These are phyloP conservation scores for Teunomyces atbi DNA, from an alignment of 805 yeast species.

Conservation along the genomic window DNA sequence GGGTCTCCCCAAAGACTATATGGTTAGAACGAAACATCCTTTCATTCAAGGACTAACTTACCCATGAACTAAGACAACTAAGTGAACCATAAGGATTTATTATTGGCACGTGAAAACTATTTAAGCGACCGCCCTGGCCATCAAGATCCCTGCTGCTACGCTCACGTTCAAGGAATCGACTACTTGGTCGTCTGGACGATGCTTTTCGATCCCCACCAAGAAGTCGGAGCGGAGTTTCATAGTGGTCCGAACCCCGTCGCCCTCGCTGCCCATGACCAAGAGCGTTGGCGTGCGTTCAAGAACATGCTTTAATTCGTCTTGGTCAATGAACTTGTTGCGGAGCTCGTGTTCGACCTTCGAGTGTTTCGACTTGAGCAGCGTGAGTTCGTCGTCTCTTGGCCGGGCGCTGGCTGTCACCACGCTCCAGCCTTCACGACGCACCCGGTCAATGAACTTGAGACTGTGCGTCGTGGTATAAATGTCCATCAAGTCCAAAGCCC, in stretches of 20 bases:
- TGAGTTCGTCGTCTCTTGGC: slow-evolving; percentile 20
- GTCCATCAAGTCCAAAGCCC: slow-evolving; percentile 74
- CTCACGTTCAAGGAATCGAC: slow-evolving; percentile 87
- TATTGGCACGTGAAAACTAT: neutral
- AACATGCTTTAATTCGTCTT: slow-evolving; percentile 44
- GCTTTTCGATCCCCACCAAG: slow-evolving; percentile 41
- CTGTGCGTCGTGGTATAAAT: slow-evolving; percentile 61
- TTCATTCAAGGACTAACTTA: slow-evolving; percentile 19
- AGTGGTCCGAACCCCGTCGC: slow-evolving; percentile 72
- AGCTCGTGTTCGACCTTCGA: slow-evolving; percentile 26
- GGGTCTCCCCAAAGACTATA: slow-evolving; percentile 68
- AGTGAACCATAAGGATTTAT: slow-evolving; percentile 39
- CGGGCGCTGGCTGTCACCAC: slow-evolving; percentile 60
- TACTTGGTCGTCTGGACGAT: slow-evolving; percentile 23
- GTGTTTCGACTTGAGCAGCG: slow-evolving; percentile 22
- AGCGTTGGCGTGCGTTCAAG: slow-evolving; percentile 56
- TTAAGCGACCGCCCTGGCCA: slow-evolving; percentile 20
- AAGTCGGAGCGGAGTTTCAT: slow-evolving; percentile 57
- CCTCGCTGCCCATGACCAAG: slow-evolving; percentile 83
- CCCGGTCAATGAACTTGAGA: slow-evolving; percentile 55
- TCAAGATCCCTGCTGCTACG: slow-evolving; percentile 77
- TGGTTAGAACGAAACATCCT: slow-evolving; percentile 7
- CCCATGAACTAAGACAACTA: slow-evolving; percentile 76
- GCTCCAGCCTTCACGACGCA: slow-evolving; percentile 65
- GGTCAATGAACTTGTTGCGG: slow-evolving; percentile 34